Evolutionary conservation across 2,329 filamentous ascomycete genomes (phyloP), one percentile per base, ranked within the genome.

Genomic region (Thelonectria rubi): DNA sequence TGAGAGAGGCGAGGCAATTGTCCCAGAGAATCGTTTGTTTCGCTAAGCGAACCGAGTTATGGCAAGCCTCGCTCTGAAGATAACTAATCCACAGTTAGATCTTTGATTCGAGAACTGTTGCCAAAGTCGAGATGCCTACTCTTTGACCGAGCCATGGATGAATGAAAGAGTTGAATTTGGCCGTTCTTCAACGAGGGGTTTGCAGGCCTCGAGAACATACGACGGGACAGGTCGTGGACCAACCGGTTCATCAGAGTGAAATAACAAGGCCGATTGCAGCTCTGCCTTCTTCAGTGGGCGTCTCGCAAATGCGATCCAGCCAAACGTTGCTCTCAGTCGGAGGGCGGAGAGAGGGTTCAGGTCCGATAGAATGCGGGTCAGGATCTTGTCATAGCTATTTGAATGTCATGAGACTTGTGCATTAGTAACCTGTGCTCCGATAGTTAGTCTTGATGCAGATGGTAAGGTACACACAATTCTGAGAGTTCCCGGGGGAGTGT

Each of bases 281-380:
- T 68, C 65, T 0, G 51, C 3, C 10, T 52, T 67, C 1, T 32
- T 42, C 1, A 67, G 17, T 6, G 66, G 66, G 0, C 63, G 48
- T 9, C 57, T 65, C 0, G 60, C 63, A 37, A 68, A 68, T 5
- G 63, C 58, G 17, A 67, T 20, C 63, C 58, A 68, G 1, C 55
- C 45, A 0, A 68, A 53, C 4, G 65, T 21, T 2, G 40, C 58
- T 45, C 37, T 55, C 5, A 67, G 46, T 0, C 65, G 63, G 8
- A 54, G 55, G 0, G 56, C 26, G 1, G 65, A 67, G 1, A 58
- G 54, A 8, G 32, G 1, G 3, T 68, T 60, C 1, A 68, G 15
- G 3, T 47, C 50, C 0, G 45, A 9, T 1, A 67, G 12, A 6
- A 67, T 62, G 4, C 67, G 58, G 0, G 46, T 64, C 2, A 68